Evolutionary conservation across 495 filamentous ascomycete species (phyloP), one percentile per base, ranked within the genome.

Genomic region (Penicillium subrubescens): DNA sequence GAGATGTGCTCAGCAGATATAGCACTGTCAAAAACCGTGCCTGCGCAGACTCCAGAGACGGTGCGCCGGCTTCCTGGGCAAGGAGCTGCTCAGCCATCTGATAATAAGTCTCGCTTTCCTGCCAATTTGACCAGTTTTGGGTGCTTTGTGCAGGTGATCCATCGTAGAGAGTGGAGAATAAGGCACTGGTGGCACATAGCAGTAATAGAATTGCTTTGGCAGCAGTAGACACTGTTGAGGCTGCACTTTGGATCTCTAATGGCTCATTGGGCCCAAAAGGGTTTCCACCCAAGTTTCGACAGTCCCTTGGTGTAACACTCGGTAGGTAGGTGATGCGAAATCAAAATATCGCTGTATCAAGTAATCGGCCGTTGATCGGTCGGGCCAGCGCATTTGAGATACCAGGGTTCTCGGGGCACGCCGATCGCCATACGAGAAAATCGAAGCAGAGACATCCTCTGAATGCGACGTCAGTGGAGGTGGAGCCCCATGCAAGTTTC

Each of bases 321-420:
- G 55, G 51, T 76, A 74, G 0, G 74, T 76, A 23, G 70, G 74
- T 5, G 72, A 68, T 35, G 72, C 72, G 39, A 76, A 76, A 10
- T 76, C 74, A 43, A 76, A 76, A 54, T 76, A 76, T 21, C 72
- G 70, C 55, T 58, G 68, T 7, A 70, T 56, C 41, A 74, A 55
- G n/a, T 35, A 37, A 23, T 67, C 62, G 1, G 69, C 71, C 0
- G 55, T 60, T 15, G 37, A 37, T 27, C 53, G 37, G 55, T 62
- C 54, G 2, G 72, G 74, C 73, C 73, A 75, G 46, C 58, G 21
- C 19, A 75, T 63, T 15, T 69, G 61, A 2, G 57, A 41, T 29
- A 62, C 46, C 12, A 10, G 11, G 10, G 35, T 39, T 39, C 35
- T 39, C 35, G 35, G 35, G 35, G 35, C 35, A 39, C 12, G 11